phyloP scores from a whole-genome alignment of 805 yeast species.

The Saccharomycopsis fodiens region DNA sequence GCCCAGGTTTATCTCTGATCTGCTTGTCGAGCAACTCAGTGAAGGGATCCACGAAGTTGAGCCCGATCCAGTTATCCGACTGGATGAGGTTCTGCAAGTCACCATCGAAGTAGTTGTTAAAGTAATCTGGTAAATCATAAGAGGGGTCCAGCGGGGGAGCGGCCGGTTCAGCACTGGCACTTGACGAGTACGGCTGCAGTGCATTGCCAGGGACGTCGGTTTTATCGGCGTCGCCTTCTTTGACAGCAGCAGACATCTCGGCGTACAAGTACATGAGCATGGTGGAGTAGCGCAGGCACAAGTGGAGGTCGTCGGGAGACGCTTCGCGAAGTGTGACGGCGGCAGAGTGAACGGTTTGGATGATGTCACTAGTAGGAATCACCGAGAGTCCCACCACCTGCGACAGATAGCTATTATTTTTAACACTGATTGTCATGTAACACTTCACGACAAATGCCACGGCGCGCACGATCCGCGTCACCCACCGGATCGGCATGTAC shows the following conservation, averaged over 20 bases:
- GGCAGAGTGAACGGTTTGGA: slow-evolving; percentile 58
- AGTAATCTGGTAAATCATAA: background rate
- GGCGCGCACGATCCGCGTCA: slow-evolving; percentile 75
- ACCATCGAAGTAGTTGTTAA: background rate
- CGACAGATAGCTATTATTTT: slow-evolving; percentile 27
- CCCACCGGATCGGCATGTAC: slow-evolving; percentile 91
- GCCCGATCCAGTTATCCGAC: slow-evolving; percentile 40
- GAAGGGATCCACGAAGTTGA: slow-evolving; percentile 68
- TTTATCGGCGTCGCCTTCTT: background rate
- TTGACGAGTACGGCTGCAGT: too few relatives aligned
- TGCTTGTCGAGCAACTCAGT: slow-evolving; percentile 74
- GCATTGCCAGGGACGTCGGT: background rate
- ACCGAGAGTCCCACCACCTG: slow-evolving; percentile 52
- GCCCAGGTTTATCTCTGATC: slow-evolving; percentile 2
- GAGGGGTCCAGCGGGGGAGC: background rate
- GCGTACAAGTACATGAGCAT: slow-evolving; percentile 69
- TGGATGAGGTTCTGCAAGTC: slow-evolving; percentile 33
- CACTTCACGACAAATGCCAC: slow-evolving; percentile 88
- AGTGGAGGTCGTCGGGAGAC: slow-evolving; percentile 82
- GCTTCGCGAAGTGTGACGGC: slow-evolving; percentile 73
- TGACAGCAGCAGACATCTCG: slow-evolving; percentile 52
- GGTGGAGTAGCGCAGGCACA: slow-evolving; percentile 73
- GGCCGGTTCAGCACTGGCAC: background rate
- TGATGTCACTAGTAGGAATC: slow-evolving; percentile 64
- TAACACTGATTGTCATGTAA: slow-evolving; percentile 45